These are phyloP conservation scores for Thermothelomyces thermophilus DNA, from an alignment of 2,329 filamentous ascomycete genomes.

Conservation along the genomic window DNA sequence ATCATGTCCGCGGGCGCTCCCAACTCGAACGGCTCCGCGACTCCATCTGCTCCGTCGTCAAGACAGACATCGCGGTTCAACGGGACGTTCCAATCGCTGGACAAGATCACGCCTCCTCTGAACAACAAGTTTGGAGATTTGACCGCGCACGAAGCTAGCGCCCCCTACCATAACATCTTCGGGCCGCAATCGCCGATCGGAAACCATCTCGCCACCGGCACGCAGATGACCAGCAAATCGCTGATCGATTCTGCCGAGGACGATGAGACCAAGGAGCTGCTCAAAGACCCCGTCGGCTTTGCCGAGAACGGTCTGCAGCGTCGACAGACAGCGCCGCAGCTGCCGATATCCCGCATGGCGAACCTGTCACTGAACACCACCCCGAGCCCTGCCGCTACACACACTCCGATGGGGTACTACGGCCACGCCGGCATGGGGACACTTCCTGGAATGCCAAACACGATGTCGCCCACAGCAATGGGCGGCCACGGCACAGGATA, in stretches of 20 bases:
- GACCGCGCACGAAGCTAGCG: conserved; percentile 47
- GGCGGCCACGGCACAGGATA: conserved; percentile 31
- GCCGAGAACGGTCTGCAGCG: conserved; percentile 65
- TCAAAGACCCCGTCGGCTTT: conserved; percentile 65
- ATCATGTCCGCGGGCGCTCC: conserved; percentile 33
- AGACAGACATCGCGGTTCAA: conserved; percentile 56
- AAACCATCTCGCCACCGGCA: conserved; percentile 58
- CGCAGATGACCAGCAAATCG: conserved; percentile 59
- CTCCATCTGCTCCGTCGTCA: conserved; percentile 40
- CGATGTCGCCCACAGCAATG: conserved; percentile 53
- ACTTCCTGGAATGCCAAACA: conserved; percentile 36
- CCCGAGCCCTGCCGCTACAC: conserved; percentile 49
- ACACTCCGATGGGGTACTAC: conserved; percentile 48
- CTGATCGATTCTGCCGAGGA: conserved; percentile 64
- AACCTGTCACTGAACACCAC: conserved; percentile 68
- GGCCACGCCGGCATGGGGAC: conserved; percentile 32
- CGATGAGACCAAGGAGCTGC: conserved; percentile 65
- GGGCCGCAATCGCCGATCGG: conserved; percentile 68
- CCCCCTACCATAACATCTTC: conserved; percentile 58
- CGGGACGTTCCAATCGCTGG: conserved; percentile 53
- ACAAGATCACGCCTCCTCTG: conserved; percentile 56
- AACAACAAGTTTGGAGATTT: conserved; percentile 52
- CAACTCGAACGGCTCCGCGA: conserved; percentile 36
- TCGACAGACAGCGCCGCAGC: conserved; percentile 63
- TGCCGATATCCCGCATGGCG: conserved; percentile 63